A percentile compares a stretch with the other conserved stretches of the same genome.
Evolutionary conservation across 805 yeast species (phyloP).

Genomic region (Candida alai): DNA sequence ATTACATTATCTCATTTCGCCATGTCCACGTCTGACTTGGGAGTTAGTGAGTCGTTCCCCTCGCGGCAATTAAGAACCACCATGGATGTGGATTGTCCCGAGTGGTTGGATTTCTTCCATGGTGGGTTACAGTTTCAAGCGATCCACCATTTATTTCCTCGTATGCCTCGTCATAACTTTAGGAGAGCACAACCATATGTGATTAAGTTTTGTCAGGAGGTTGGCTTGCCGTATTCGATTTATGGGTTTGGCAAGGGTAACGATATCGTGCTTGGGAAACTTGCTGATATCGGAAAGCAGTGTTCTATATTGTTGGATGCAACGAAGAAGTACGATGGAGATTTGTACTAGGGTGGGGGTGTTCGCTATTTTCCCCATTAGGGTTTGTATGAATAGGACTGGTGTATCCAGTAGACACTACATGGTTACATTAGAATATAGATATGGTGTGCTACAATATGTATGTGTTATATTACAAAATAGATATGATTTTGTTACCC

Average conservation of each 20-base stretch:
- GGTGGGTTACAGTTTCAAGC: constrained; percentile 94
- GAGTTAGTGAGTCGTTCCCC: constrained; percentile 72
- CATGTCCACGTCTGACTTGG: constrained; percentile 87
- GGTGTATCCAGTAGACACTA: too few species aligned
- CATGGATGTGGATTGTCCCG: constrained; percentile 93
- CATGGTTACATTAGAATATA: too few species aligned
- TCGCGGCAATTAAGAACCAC: constrained; percentile 84
- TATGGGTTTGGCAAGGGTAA: constrained; percentile 84
- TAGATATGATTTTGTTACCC: too few species aligned
- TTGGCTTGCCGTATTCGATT: constrained; percentile 75
- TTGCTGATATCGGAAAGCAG: constrained; percentile 76
- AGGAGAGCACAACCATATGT: constrained; percentile 71
- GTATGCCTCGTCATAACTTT: constrained; percentile 85
- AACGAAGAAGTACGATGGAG: constrained; percentile 40
- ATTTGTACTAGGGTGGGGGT: constrained; percentile 10
- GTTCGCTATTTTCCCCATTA: too few species aligned
- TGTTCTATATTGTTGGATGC: constrained; percentile 75
- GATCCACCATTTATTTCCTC: constrained; percentile 83
- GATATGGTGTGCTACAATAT: too few species aligned
- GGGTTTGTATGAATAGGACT: too few species aligned
- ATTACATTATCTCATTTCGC: constrained; percentile 89
- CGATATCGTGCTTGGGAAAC: constrained; percentile 59
- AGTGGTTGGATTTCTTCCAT: constrained; percentile 85
- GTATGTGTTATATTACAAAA: too few species aligned
- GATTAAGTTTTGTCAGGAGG: constrained; percentile 67